Evolutionary conservation across 164 flowering plant species (phyloP).

Genomic region (grape (Vitis vinifera)): DNA sequence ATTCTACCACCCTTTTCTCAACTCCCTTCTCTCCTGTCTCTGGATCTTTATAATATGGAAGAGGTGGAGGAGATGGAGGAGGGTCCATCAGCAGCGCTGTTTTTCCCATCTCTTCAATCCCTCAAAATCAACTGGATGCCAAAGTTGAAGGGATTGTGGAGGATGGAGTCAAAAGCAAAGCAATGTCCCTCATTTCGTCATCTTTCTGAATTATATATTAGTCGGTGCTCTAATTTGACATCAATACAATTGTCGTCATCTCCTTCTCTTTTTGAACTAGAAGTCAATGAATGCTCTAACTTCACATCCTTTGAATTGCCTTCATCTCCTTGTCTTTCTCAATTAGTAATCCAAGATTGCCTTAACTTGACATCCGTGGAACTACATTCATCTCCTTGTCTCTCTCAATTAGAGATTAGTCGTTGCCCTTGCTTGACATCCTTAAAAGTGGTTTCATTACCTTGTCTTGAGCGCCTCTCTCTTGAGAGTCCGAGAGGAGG

Average conservation of each 20-base stretch:
- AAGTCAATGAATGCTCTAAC: background rate
- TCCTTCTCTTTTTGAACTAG: background rate
- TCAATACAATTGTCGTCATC: too few species aligned
- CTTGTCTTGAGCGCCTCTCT: too few species aligned
- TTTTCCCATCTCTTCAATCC: background rate
- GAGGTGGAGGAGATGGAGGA: background rate
- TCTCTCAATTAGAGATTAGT: too few species aligned
- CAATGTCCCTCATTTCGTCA: too few species aligned
- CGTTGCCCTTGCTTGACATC: too few species aligned
- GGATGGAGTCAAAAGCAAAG: background rate
- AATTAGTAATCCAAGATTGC: too few species aligned
- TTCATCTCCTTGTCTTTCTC: background rate
- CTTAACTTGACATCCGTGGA: too few species aligned
- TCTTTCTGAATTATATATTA: too few species aligned
- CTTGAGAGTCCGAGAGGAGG: too few species aligned
- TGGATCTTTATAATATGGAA: background rate
- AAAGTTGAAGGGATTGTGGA: conserved; percentile 1
- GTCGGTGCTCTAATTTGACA: too few species aligned
- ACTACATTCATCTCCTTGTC: too few species aligned
- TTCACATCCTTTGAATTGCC: background rate
- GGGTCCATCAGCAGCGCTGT: background rate
- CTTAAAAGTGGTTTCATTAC: background rate
- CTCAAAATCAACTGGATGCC: background rate
- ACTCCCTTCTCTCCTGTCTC: background rate
- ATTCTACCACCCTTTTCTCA: background rate